Evolutionary conservation across 805 yeast genomes (phyloP), one percentile per base, ranked within the genome.

Genomic region (Metschnikowia dekortorum): DNA sequence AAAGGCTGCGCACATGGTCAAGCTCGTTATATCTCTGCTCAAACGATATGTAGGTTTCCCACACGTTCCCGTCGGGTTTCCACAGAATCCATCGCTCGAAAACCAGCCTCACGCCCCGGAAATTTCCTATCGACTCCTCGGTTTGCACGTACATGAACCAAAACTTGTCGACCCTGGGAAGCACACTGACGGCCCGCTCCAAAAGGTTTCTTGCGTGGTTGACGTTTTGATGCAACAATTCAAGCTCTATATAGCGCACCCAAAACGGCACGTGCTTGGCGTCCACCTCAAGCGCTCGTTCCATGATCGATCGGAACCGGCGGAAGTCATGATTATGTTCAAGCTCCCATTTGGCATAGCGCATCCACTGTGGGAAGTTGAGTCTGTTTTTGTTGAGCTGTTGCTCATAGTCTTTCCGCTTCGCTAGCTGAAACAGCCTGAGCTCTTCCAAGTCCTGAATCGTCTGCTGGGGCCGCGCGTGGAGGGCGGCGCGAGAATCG

Each of bases 171-270:
- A 85, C 83, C 28, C 88, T 73, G 0, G 98, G 98, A 28, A 91
- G 69, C 0, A 81, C 65, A 1, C 82, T 77, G 0, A 87, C 83
- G 0, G 89, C 95, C 39, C 97, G 71, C 47, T 89, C 90, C 31
- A 92, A 70, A 29, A 94, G 59, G 62, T 92, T 91, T 57, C 96
- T 71, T 0, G 97, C 97, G 68, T 91, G 97, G 60, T 89, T 89
- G 48, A 89, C 76, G 58, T 85, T 89, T 53, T 82, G 79, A 36
- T 78, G 74, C 53, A 83, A 79, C 40, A 91, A 69, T 68, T 94
- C 98, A 36, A 82, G 65, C 60, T 89, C 90, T 9, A 88, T 79
- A 65, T 94, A 92, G 18, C 88, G 76, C 3, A 84, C 74, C 98
- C 99, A 92, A 45, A 92, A 66, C 5, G 96, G 90, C 1, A 91